A percentile compares a stretch with the other conserved stretches of the same genome.
These are phyloP conservation scores for Arthrinium phaeospermum DNA, from an alignment of 2,329 filamentous ascomycete genomes.

Conservation along the genomic window DNA sequence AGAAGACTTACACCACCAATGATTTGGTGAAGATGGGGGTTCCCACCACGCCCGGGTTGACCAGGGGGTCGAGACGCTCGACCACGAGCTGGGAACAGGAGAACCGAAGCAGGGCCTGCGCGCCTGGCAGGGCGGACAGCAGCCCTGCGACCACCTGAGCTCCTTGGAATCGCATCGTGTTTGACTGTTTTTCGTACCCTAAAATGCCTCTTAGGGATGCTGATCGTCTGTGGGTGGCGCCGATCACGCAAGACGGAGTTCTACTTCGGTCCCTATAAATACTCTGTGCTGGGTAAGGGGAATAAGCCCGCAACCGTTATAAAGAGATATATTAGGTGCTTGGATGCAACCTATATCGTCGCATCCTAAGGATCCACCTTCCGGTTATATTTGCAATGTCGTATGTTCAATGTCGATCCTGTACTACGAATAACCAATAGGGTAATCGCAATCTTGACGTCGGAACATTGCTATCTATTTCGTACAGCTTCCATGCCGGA, in stretches of 20 bases:
- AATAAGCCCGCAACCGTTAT: neutral
- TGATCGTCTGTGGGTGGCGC: neutral
- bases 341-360: neutral
- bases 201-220: neutral
- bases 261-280: neutral
- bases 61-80: constrained; percentile 39
- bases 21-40: constrained; percentile 40
- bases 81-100: constrained; percentile 43
- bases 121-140: neutral
- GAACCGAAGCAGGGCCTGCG: constrained; percentile 38
- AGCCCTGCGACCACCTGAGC: neutral
- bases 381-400: neutral
- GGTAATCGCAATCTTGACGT: neutral
- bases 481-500: neutral
- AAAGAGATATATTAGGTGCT: neutral
- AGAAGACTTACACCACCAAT: constrained; percentile 32
- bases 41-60: constrained; percentile 36
- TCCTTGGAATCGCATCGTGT: neutral
- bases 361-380: neutral
- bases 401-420: neutral
- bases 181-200: neutral
- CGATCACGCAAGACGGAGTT: neutral
- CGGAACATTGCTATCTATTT: neutral
- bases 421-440: neutral
- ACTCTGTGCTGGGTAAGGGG: neutral